Percentiles rank a stretch among this genome's conserved stretches.
Evolutionary conservation across 2,329 filamentous ascomycete species (phyloP).

Genomic region (Mollisia scopiformis): DNA sequence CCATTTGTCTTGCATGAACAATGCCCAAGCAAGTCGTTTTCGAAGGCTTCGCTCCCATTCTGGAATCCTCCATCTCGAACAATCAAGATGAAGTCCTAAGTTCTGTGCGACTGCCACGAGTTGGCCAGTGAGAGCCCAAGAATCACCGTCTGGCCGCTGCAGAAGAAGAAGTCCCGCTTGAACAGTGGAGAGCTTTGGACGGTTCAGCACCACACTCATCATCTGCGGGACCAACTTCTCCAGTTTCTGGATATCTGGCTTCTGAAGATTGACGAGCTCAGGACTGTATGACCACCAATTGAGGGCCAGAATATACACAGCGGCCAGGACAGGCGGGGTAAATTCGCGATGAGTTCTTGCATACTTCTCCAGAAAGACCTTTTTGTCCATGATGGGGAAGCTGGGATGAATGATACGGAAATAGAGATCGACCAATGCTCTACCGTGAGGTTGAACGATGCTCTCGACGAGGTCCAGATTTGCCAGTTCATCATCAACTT

Average conservation of each 20-base stretch:
- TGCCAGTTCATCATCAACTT: slow-evolving; percentile 39
- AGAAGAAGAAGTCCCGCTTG: slow-evolving; percentile 57
- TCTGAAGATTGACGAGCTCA: slow-evolving; percentile 49
- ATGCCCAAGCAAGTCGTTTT: slow-evolving; percentile 65
- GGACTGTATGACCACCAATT: slow-evolving; percentile 64
- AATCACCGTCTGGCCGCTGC: slow-evolving; percentile 41
- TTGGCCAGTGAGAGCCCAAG: slow-evolving; percentile 45
- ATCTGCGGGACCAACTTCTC: slow-evolving; percentile 45
- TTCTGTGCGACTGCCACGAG: slow-evolving; percentile 57
- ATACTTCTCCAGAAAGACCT: slow-evolving; percentile 64
- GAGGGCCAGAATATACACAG: slow-evolving; percentile 63
- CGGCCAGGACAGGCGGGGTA: slow-evolving; percentile 59
- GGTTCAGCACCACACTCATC: slow-evolving; percentile 49
- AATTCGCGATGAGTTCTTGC: slow-evolving; percentile 58
- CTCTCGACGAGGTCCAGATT: slow-evolving; percentile 34
- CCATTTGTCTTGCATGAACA: slow-evolving; percentile 70
- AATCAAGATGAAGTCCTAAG: slow-evolving; percentile 63
- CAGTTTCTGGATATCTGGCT: slow-evolving; percentile 44
- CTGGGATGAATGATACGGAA: slow-evolving; percentile 50
- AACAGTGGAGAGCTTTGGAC: slow-evolving; percentile 56
- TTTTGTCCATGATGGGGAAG: slow-evolving; percentile 58
- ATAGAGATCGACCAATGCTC: slow-evolving; percentile 31
- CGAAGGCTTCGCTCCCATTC: slow-evolving; percentile 64
- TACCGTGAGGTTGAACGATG: slow-evolving; percentile 31
- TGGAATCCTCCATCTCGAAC: slow-evolving; percentile 63